Evolutionary conservation across 2,329 filamentous ascomycete species (phyloP).

Genomic region (Epichloe brachyelytri): DNA sequence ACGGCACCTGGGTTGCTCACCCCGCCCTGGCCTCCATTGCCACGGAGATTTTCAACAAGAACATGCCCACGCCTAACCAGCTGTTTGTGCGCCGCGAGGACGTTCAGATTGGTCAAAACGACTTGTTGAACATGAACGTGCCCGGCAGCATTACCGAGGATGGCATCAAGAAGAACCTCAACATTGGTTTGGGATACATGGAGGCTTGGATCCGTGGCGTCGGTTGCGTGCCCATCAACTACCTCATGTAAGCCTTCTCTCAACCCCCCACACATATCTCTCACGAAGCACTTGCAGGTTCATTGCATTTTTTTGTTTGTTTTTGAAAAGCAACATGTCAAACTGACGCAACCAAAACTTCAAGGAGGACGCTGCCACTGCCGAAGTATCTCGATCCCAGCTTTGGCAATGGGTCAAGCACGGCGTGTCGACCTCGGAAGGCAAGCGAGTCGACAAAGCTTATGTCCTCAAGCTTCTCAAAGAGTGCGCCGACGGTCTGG

Average conservation of each 20-base stretch:
- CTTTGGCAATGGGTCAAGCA: conserved; percentile 90
- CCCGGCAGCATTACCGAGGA: conserved; percentile 85
- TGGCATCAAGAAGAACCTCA: conserved; percentile 93
- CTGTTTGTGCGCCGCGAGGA: conserved; percentile 84
- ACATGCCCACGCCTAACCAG: conserved; percentile 99
- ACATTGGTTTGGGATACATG: conserved; percentile 96
- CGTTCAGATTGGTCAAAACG: conserved; percentile 71
- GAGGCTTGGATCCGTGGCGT: conserved; percentile 94
- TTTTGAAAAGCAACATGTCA: neutral
- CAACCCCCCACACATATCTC: neutral
- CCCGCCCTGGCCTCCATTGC: conserved; percentile 83
- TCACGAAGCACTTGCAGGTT: neutral
- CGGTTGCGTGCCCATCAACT: conserved; percentile 95
- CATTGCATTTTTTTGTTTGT: neutral
- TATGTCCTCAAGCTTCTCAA: conserved; percentile 78
- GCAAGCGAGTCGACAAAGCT: conserved; percentile 84
- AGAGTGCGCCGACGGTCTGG: conserved; percentile 69
- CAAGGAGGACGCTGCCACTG: conserved; percentile 86
- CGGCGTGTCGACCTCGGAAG: conserved; percentile 64
- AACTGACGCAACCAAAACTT: neutral
- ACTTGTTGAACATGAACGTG: conserved; percentile 96
- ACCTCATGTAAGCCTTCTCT: conserved; percentile 56
- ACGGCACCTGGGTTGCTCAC: conserved; percentile 95
- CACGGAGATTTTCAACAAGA: conserved; percentile 85
- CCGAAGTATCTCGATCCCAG: conserved; percentile 87